Conservation (phyloP, 495 filamentous ascomycete genomes). For the Usnea hakonensis region DNA sequence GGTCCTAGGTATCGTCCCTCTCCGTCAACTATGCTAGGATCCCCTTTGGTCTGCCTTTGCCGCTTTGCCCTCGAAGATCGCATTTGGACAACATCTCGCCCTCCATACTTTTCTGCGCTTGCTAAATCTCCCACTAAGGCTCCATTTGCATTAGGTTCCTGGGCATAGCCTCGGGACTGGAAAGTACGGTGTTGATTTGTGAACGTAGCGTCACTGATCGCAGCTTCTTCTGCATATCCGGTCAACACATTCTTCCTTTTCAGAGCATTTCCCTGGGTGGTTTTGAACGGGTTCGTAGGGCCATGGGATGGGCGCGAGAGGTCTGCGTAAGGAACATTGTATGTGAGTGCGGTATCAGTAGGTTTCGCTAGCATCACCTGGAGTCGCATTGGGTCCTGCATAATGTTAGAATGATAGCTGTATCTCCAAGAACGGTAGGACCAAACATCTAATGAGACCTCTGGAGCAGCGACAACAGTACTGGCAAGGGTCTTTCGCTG, state of each 20-base stretch:
- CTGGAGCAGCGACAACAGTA: constrained; percentile 46
- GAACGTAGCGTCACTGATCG: constrained; percentile 84
- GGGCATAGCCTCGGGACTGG: constrained; percentile 54
- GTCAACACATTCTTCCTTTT: constrained; percentile 91
- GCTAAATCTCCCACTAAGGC: constrained; percentile 49
- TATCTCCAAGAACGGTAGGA: constrained; percentile 25
- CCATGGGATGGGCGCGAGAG: constrained; percentile 61
- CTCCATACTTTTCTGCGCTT: constrained; percentile 42
- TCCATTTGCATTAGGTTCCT: constrained; percentile 45
- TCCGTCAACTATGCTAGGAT: constrained; percentile 74
- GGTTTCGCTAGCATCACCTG: constrained; percentile 51
- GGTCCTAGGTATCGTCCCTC: constrained; percentile 83
- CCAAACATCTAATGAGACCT: constrained; percentile 59
- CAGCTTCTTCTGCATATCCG: constrained; percentile 78
- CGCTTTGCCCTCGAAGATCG: constrained; percentile 58
- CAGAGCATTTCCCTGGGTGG: constrained; percentile 47
- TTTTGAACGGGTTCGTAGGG: constrained; percentile 73
- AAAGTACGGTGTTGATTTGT: constrained; percentile 70
- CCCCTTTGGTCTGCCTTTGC: constrained; percentile 75
- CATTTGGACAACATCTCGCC: constrained; percentile 51
- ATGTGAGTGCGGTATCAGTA: constrained; percentile 45
- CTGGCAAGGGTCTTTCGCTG: constrained; percentile 30
- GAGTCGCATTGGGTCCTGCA: constrained; percentile 49
- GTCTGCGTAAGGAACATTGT: constrained; percentile 64
- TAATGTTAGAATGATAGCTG: constrained; percentile 20